Conservation (phyloP, 108 stramenopile species). For the Cylindrotheca closterium region DNA sequence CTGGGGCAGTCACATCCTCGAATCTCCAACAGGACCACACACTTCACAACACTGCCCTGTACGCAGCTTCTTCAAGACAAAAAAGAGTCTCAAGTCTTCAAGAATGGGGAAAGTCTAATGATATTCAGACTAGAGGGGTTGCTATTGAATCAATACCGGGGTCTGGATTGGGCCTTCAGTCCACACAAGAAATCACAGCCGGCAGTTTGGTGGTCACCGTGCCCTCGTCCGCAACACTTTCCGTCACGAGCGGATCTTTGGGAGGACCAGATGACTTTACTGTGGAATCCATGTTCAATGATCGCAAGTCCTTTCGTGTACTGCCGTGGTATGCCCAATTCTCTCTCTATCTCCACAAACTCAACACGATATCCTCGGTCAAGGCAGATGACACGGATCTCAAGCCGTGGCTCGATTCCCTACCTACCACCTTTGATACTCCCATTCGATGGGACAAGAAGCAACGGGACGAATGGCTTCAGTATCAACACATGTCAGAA, state of each 20-base stretch:
- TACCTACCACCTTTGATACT: slow-evolving; percentile 75
- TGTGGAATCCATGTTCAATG: slow-evolving; percentile 12
- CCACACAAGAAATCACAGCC: slow-evolving; percentile 37
- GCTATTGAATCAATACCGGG: slow-evolving; percentile 22
- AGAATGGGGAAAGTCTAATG: slow-evolving; percentile 36
- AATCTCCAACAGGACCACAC: too few species aligned
- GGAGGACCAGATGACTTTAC: slow-evolving; percentile 44
- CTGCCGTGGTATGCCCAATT: slow-evolving; percentile 60
- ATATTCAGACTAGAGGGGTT: slow-evolving; percentile 23
- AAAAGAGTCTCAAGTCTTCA: slow-evolving; percentile 29
- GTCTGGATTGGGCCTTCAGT: slow-evolving; percentile 62
- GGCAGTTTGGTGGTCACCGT: slow-evolving; percentile 59
- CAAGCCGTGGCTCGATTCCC: slow-evolving; percentile 71
- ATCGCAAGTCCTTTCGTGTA: slow-evolving; percentile 22
- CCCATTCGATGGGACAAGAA: slow-evolving; percentile 70
- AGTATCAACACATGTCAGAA: slow-evolving; percentile 65
- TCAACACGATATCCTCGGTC: slow-evolving; percentile 35
- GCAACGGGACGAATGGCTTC: slow-evolving; percentile 46
- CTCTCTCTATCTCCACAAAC: slow-evolving; percentile 40
- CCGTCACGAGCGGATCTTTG: slow-evolving; percentile 44
- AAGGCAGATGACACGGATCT: slow-evolving; percentile 28
- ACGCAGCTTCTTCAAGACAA: slow-evolving; percentile 20
- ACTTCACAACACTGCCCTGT: too few species aligned
- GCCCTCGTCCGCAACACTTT: slow-evolving; percentile 60
- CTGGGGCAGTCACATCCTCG: too few species aligned